Evolutionary conservation across 441 rosid genomes (phyloP).

Genomic region (Pelargonium exstipulatum): DNA sequence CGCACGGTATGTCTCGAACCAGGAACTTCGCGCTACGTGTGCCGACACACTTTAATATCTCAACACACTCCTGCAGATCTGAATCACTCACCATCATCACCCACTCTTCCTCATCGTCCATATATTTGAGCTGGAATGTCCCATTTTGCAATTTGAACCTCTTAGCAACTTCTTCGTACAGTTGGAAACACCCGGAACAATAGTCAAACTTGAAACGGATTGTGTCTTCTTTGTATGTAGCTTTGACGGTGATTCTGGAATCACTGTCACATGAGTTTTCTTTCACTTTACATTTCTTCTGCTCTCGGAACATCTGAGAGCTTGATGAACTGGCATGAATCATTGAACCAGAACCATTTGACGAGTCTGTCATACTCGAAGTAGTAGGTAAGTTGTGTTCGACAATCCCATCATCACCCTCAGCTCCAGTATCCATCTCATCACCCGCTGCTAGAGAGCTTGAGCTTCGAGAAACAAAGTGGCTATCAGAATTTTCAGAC

Average conservation of each 20-base stretch:
- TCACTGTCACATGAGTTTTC: slow-evolving; percentile 33
- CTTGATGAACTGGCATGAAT: slow-evolving; percentile 46
- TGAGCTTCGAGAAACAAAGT: slow-evolving; percentile 30
- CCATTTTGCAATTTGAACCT: slow-evolving; percentile 66
- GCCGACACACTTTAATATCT: slow-evolving; percentile 51
- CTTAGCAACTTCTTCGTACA: slow-evolving; percentile 67
- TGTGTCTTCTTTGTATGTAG: slow-evolving; percentile 62
- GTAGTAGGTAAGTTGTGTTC: slow-evolving; percentile 44
- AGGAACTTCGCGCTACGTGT: slow-evolving; percentile 54
- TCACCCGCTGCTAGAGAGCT: slow-evolving; percentile 36
- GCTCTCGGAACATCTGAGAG: slow-evolving; percentile 47
- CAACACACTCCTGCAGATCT: slow-evolving; percentile 76
- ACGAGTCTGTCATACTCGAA: slow-evolving; percentile 62
- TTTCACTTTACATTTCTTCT: slow-evolving; percentile 32
- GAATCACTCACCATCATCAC: slow-evolving; percentile 62
- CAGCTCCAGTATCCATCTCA: slow-evolving; percentile 34
- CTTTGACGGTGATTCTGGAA: slow-evolving; percentile 57
- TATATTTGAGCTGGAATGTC: slow-evolving; percentile 68
- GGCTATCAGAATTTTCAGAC: slow-evolving; percentile 32
- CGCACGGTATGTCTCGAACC: slow-evolving; percentile 45
- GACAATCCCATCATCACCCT: slow-evolving; percentile 27
- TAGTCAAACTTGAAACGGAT: slow-evolving; percentile 81
- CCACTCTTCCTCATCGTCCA: slow-evolving; percentile 92
- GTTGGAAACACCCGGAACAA: slow-evolving; percentile 52
- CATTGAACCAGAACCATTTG: slow-evolving; percentile 52